Percentiles rank a stretch among this genome's conserved stretches.
Conservation (phyloP, 441 rosid genomes). For the Bocquillonia castaneifolia region DNA sequence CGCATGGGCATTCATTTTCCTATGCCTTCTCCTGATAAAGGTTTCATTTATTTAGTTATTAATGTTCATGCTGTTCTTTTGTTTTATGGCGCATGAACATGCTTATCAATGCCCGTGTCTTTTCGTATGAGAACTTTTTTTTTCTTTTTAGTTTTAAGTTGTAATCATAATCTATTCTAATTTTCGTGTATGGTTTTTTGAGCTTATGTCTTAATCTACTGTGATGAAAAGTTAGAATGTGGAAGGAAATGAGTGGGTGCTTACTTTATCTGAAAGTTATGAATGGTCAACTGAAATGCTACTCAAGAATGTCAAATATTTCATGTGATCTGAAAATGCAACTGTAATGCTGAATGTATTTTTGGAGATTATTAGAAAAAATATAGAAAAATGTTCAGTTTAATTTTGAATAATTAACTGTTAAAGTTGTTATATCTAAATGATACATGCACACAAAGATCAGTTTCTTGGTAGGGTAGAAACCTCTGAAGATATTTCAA, state of each 20-base stretch:
- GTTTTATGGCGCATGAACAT: too few relatives aligned
- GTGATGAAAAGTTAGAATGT: neutral
- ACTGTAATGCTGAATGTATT: neutral
- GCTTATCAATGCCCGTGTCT: too few relatives aligned
- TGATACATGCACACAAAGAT: too few relatives aligned
- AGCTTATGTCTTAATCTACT: neutral
- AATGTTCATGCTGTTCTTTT: neutral
- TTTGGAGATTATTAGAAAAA: neutral
- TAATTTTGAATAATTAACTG: too few relatives aligned
- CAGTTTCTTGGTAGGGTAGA: neutral
- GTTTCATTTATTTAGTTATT: constrained; percentile 33
- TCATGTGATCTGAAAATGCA: too few relatives aligned
- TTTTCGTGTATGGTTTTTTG: neutral
- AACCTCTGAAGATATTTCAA: neutral
- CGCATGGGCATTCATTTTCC: constrained; percentile 99
- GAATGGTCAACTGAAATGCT: neutral
- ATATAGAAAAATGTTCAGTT: too few relatives aligned
- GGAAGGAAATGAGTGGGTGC: neutral
- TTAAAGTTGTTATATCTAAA: too few relatives aligned
- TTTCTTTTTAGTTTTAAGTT: too few relatives aligned
- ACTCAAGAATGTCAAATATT: neutral
- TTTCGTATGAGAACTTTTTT: too few relatives aligned
- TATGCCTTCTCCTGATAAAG: constrained; percentile 94
- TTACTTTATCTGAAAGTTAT: neutral
- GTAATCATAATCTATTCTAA: too few relatives aligned